Percentiles rank a stretch among this genome's conserved stretches.
phyloP scores from a whole-genome alignment of 495 filamentous ascomycete species.

The Penicillium crystallinum region DNA sequence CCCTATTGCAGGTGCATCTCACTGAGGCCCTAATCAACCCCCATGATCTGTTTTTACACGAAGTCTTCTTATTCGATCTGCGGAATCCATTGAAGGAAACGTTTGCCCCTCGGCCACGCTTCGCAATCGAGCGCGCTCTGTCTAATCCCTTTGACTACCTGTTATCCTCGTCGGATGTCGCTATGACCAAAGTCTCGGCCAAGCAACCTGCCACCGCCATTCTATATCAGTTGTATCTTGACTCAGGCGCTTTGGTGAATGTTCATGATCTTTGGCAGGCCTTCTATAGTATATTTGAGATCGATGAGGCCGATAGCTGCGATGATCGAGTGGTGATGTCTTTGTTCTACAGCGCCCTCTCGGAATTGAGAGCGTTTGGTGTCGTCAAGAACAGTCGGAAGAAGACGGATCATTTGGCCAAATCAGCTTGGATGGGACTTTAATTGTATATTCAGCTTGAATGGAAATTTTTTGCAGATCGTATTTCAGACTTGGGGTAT shows the following conservation, averaged over 20 bases:
- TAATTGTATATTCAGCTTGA: slow-evolving; percentile 25
- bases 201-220: slow-evolving; percentile 76
- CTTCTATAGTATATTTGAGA: slow-evolving; percentile 70
- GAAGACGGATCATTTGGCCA: slow-evolving; percentile 86
- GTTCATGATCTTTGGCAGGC: slow-evolving; percentile 85
- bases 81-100: slow-evolving; percentile 72
- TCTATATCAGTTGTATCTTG: slow-evolving; percentile 85
- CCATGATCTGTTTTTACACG: slow-evolving; percentile 63
- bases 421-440: slow-evolving; percentile 66
- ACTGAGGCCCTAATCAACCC: slow-evolving; percentile 48
- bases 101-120: slow-evolving; percentile 74
- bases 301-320: slow-evolving; percentile 50
- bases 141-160: slow-evolving; percentile 82
- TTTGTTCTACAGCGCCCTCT: slow-evolving; percentile 75
- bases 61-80: slow-evolving; percentile 80
- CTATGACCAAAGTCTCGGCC: slow-evolving; percentile 39
- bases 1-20: slow-evolving; percentile 53
- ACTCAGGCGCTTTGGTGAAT: slow-evolving; percentile 85
- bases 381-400: slow-evolving; percentile 86
- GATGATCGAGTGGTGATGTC: slow-evolving; percentile 52
- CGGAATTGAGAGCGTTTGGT: slow-evolving; percentile 78
- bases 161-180: slow-evolving; percentile 49
- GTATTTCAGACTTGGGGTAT: slow-evolving; percentile 20
- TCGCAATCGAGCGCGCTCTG: slow-evolving; percentile 75
- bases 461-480: slow-evolving; percentile 10